Evolutionary conservation across 805 yeast species (phyloP), one percentile per base, ranked within the genome.

Genomic region (Candida ovalis): DNA sequence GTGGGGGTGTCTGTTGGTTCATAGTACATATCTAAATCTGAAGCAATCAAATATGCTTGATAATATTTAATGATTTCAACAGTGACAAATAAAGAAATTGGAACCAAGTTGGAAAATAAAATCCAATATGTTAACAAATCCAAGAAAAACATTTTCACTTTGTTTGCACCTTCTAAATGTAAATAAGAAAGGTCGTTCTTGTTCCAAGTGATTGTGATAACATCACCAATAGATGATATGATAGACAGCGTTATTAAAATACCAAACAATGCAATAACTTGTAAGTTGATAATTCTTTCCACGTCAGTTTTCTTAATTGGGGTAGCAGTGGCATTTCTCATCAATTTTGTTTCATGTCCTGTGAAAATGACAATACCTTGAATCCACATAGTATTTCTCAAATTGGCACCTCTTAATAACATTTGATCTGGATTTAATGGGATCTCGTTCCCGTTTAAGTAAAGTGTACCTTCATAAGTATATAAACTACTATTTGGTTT

Each of bases 271-370:
- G 92, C 96, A 49, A 94, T 70, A 59, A 94, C 92, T 67, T 94
- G 99, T 58, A 88, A 68, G 64, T 94, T 95, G 58, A 94, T 92
- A 69, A 91, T 86, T 65, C 96, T 81, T 72, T 94, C 99, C 13
- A 95, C 97, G 23, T 96, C 96, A 0, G 99, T 94, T 60, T 96
- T 79, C 65, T 94, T 94, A 60, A 94, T 95, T 10, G 99, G 99
- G 2, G 99, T 84, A 1, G 99, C 97, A 2, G 98, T 91, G 18
- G 99, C 99, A 70, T 94, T 94, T 64, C 99, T 81, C 98, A 94
- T 92, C 55, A 94, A 75, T 62, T 94, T 94, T 0, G 99, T 94
- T 69, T 94, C 99, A 65, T 95, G 99, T 19, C 99, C 99, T 0
- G 99, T 94, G 65, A 92, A 94, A 1, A 94, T 81, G 1, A 88